These are phyloP conservation scores for Thymus quinquecostatus DNA, from an alignment of 257 asterid species.

Conservation along the genomic window DNA sequence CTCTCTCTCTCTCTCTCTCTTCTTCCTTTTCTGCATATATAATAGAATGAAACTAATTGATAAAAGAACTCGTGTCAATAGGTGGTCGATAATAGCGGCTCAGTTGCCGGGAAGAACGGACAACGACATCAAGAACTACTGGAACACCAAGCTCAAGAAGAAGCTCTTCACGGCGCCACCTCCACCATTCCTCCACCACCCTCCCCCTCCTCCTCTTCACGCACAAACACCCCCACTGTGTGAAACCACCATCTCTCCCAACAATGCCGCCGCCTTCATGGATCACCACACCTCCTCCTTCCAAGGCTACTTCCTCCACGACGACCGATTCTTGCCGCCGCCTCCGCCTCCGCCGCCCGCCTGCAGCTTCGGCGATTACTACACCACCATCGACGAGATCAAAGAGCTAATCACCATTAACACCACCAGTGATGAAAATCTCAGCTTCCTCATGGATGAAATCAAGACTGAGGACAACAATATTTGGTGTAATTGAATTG, in stretches of 20 bases:
- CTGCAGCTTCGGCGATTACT: constrained; percentile 34
- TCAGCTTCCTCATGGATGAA: constrained; percentile 47
- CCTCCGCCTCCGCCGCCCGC: neutral
- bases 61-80: neutral
- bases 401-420: constrained; percentile 65
- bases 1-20: too few species aligned
- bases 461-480: constrained; percentile 53
- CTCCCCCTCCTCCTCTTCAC: too few species aligned
- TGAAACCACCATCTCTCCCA: too few species aligned
- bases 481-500: constrained; percentile 17
- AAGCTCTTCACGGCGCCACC: constrained; percentile 30
- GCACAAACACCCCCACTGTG: too few species aligned
- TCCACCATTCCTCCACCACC: neutral
- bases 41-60: neutral
- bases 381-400: constrained; percentile 64
- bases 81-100: constrained; percentile 73
- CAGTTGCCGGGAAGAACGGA: constrained; percentile 87
- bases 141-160: constrained; percentile 95
- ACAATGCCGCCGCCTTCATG: too few species aligned
- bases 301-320: constrained; percentile 34
- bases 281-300: neutral
- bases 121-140: constrained; percentile 84
- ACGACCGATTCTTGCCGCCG: constrained; percentile 11
- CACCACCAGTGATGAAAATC: constrained; percentile 1
- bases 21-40: neutral